Base-by-base conservation (phyloP, 192 early-diverging fungal genomes). In the Entomortierella beljakovae region DNA sequence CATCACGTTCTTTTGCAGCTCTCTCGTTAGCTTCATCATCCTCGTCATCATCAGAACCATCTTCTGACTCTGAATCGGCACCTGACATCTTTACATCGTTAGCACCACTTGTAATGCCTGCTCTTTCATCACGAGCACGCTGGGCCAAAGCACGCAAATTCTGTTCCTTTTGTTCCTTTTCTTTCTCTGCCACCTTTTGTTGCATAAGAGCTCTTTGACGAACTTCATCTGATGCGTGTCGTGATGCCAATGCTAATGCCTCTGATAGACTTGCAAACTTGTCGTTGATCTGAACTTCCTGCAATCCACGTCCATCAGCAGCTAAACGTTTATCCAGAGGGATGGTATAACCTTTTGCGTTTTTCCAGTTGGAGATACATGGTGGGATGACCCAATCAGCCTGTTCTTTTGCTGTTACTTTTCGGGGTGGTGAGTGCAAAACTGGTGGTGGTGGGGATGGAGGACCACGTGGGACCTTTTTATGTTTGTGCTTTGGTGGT, bases 311-410 rank as follows among this genome's bases (percentile, higher is more conserved):
- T 28, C 95, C 98, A 77, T 99, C 98, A 18, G 95, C 92, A 1
- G 98, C 98, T 68, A 99, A 84, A 52, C 98, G 95, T 82, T 99
- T 99, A 83, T 99, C 98, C 42, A 99, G 84, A 18, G 98, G 95
- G 64, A 99, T 98, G 10, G 98, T 99, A 80, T 95, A 99, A 35
- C 98, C 98, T 72, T 99, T 98, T 57, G 95, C 94, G 85, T 99
- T 99, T 86, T 99, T 99, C 98, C 98, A 99, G 81, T 98, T 99
- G 68, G 93, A 95, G 48, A 99, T 97, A 70, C 94, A 97, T n/a
- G 98, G 98, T 48, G 98, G 98, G 56, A 99, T 96, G 9, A 94
- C 87, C 98, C 98, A 99, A 65, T 97, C 92, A 56, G 89, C 89
- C 74, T 99, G 98, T 83, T 99, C 96, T 62, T 99, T 94, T 2